These are phyloP conservation scores for Aschersonia sp. DNA, from an alignment of 2,329 filamentous ascomycete species.

Conservation along the genomic window DNA sequence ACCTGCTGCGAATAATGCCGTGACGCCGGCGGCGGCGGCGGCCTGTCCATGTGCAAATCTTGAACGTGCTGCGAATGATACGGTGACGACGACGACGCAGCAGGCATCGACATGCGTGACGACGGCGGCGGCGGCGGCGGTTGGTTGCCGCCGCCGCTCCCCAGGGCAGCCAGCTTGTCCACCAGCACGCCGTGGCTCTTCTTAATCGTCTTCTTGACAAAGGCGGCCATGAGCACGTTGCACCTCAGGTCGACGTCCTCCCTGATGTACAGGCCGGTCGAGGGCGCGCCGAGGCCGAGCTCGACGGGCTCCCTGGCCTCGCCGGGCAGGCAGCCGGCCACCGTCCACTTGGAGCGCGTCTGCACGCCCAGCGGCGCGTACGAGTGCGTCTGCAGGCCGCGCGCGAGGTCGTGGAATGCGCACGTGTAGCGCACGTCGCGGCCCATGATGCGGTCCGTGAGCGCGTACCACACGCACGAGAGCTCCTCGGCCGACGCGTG, in stretches of 20 bases:
- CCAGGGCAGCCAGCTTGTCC: slow-evolving; percentile 30
- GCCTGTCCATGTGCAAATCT: no score
- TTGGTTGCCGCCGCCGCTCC: not conserved
- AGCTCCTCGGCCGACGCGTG: slow-evolving; percentile 57
- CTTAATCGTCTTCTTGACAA: slow-evolving; percentile 72
- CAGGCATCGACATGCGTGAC: no score
- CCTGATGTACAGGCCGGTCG: slow-evolving; percentile 60
- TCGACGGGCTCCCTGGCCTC: slow-evolving; percentile 53
- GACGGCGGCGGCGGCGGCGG: no score
- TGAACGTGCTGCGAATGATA: no score
- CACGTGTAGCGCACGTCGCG: slow-evolving; percentile 52
- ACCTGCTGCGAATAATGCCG: no score
- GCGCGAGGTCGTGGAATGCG: slow-evolving; percentile 61
- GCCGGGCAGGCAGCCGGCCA: slow-evolving; percentile 57
- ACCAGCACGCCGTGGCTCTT: slow-evolving; percentile 61
- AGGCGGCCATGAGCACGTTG: slow-evolving; percentile 58
- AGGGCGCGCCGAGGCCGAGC: slow-evolving; percentile 49
- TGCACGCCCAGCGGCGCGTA: slow-evolving; percentile 73
- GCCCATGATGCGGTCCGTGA: slow-evolving; percentile 54
- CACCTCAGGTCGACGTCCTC: slow-evolving; percentile 75
- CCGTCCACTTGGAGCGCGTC: slow-evolving; percentile 62
- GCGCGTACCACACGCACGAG: slow-evolving; percentile 59
- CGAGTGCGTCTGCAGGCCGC: slow-evolving; percentile 67
- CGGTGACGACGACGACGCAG: no score
- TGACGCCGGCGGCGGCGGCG: no score